A percentile compares a stretch with the other conserved stretches of the same genome.
Conservation (phyloP, 768 basidiomycete genomes). For the Hypholoma sublateritium region DNA sequence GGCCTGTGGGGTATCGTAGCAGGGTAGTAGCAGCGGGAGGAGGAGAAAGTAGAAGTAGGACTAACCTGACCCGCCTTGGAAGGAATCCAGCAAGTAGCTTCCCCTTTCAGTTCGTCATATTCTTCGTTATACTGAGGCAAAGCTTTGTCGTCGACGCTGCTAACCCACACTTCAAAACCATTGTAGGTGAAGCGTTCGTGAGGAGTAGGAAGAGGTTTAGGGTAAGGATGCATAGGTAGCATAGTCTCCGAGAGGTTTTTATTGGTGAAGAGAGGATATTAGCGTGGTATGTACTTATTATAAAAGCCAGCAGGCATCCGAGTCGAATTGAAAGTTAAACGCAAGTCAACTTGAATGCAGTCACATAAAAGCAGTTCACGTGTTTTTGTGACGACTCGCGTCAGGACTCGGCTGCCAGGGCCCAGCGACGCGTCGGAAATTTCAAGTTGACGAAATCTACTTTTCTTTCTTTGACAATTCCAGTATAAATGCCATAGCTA, state of each 20-base stretch:
- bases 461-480: no score
- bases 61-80: neutral
- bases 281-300: no score
- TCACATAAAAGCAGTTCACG: neutral
- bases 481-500: no score
- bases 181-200: neutral
- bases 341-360: no score
- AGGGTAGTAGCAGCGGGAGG: neutral
- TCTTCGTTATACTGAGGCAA: neutral
- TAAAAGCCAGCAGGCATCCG: no score
- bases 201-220: no score
- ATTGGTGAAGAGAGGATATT: no score
- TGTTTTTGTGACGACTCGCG: neutral
- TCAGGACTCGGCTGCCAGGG: no score
- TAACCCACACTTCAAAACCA: constrained; percentile 3
- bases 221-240: no score
- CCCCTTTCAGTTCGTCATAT: neutral
- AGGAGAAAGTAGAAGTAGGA: neutral
- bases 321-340: no score
- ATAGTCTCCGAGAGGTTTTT: neutral
- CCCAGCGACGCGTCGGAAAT: no score
- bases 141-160: neutral
- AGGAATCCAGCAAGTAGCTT: neutral
- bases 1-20: neutral
- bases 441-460: no score